These are phyloP conservation scores for Ascoidea rubescens DNA, from an alignment of 805 yeast genomes.

Conservation along the genomic window DNA sequence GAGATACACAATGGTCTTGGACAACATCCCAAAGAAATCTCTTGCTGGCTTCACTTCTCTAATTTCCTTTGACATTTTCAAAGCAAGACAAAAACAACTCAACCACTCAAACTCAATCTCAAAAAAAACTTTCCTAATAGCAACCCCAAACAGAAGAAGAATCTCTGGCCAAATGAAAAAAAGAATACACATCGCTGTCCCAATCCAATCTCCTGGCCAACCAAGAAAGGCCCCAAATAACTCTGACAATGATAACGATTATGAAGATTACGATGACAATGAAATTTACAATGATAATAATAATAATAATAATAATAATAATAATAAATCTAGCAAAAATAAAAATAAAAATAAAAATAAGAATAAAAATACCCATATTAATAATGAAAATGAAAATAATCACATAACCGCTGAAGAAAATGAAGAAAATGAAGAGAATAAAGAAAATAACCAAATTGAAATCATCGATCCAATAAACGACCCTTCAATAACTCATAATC, in stretches of 20 bases:
- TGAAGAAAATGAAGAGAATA: background rate
- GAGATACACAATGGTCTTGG: slow-evolving; percentile 82
- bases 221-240: slow-evolving; percentile 27
- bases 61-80: slow-evolving; percentile 47
- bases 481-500: background rate
- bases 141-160: slow-evolving; percentile 64
- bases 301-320: slow-evolving; percentile 3
- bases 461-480: background rate
- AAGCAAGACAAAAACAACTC: slow-evolving; percentile 30
- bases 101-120: slow-evolving; percentile 17
- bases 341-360: slow-evolving; percentile 3
- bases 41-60: slow-evolving; percentile 59
- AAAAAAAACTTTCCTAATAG: slow-evolving; percentile 10
- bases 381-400: background rate
- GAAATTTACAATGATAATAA: slow-evolving; percentile 7
- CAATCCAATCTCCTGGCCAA: slow-evolving; percentile 91
- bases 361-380: background rate
- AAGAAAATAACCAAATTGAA: slow-evolving; percentile 1
- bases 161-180: slow-evolving; percentile 54
- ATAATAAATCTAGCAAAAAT: background rate
- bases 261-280: slow-evolving; percentile 24
- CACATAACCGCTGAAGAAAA: background rate
- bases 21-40: slow-evolving; percentile 46
- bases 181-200: slow-evolving; percentile 67
- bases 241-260: slow-evolving; percentile 2